These are phyloP conservation scores for Metschnikowia lochheadii DNA, from an alignment of 805 yeast species.

Conservation along the genomic window DNA sequence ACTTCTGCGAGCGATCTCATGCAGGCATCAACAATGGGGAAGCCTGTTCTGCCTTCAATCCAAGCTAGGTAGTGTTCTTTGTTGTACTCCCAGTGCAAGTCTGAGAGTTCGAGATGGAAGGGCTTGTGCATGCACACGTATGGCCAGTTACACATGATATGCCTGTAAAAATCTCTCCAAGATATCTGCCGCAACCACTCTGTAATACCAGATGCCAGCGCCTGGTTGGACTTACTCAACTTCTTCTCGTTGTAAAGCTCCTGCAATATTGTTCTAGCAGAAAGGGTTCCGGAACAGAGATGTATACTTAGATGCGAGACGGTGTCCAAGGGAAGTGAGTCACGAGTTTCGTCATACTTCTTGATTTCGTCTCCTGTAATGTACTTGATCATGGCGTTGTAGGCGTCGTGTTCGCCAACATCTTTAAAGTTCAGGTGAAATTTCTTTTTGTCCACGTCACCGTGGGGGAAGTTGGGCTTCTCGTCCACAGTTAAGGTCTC, in stretches of 20 bases:
- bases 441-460: constrained; percentile 16
- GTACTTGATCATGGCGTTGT: constrained; percentile 17
- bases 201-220: constrained; percentile 32
- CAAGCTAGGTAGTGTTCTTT: constrained; percentile 41
- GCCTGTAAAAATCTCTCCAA: constrained; percentile 56
- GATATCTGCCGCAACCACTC: constrained; percentile 53
- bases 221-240: constrained; percentile 19
- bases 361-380: constrained; percentile 22
- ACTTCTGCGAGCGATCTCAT: constrained; percentile 51
- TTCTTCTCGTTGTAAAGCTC: constrained; percentile 24
- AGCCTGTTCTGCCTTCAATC: constrained; percentile 53
- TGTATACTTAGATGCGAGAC: constrained; percentile 44
- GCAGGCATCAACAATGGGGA: constrained; percentile 55
- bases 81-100: constrained; percentile 42
- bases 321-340: constrained; percentile 25
- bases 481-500: constrained; percentile 9
- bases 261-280: constrained; percentile 37
- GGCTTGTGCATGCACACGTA: constrained; percentile 48
- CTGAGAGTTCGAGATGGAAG: constrained; percentile 40
- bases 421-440: constrained; percentile 23
- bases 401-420: constrained; percentile 35
- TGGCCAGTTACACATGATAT: constrained; percentile 48
- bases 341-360: constrained; percentile 31
- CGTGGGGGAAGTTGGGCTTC: constrained; percentile 13
- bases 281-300: constrained; percentile 44